Base-by-base conservation (phyloP, 1,284 basidiomycete species). In the Ganoderma leucocontextum region DNA sequence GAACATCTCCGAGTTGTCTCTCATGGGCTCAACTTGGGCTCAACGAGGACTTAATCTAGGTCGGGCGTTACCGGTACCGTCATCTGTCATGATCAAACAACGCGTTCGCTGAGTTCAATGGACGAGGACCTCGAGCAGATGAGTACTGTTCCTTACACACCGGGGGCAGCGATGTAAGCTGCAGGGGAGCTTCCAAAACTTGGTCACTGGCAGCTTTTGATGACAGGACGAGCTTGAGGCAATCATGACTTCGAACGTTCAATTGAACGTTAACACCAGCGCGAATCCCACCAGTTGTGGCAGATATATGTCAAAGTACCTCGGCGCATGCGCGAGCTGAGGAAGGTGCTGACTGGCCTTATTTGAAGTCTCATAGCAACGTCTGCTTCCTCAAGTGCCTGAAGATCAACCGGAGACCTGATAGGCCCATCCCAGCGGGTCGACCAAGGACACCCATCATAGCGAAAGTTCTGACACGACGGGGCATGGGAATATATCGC, bases 11-110 rank as follows among this genome's bases (percentile, higher is more conserved):
- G 10, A 25, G 7, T 58, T 58, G n/a, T 17, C 55, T 58, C 55
- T 58, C 55, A 58, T 58, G 55, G 55, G 10, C n/a, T 5, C 19
- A 58, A 58, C 55, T 38, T 58, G 55, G 55, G 10, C n/a, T 5
- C 19, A 58, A 58, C 35, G 19, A 5, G 29, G 29, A 35, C 52
- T n/a, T n/a, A 55, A 33, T 55, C 47, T 52, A 55, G 53, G 33
- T 13, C 33, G 10, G 7, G 9, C 15, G 25, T 29, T 55, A 17
- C 53, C 15, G 25, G 17, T 55, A 17, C 53, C 53, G 53, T 35
- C 29, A 35, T 33, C 53, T 35, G 33, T 29, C n/a, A n/a, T n/a
- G n/a, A n/a, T n/a, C 53, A 55, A 35, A 55, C 33, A 55, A 35
- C 29, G 33, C 29, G 29, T 55, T 35, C 22, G 22, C 47, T 22